Evolutionary conservation across 192 early-diverging fungal species (phyloP).

Genomic region (Linnemannia schmuckeri): DNA sequence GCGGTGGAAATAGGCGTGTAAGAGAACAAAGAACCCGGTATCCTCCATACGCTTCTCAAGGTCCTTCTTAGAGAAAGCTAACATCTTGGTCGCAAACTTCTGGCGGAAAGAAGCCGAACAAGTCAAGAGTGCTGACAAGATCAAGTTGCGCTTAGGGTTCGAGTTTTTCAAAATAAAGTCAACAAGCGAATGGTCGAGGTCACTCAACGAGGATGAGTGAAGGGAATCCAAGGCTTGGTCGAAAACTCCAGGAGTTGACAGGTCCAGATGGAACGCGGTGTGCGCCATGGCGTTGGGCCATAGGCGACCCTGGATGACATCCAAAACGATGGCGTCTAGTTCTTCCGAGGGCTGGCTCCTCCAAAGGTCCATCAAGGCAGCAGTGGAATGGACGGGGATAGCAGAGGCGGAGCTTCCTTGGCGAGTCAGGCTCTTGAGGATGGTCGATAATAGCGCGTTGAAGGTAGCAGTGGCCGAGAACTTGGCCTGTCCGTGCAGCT

Average conservation of each 20-base stretch:
- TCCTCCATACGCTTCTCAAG: conserved; percentile 4
- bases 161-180: conserved; percentile 35
- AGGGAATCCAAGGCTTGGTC: conserved; percentile 34
- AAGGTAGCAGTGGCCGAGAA: conserved; percentile 34
- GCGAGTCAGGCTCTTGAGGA: conserved; percentile 31
- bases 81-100: conserved; percentile 11
- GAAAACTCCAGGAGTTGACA: conserved; percentile 30
- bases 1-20: conserved; percentile 40
- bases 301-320: conserved; percentile 29
- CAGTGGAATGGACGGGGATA: conserved; percentile 32
- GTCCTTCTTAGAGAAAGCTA: conserved; percentile 3
- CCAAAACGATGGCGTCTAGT: conserved; percentile 44
- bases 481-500: conserved; percentile 25
- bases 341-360: conserved; percentile 46
- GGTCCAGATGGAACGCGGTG: conserved; percentile 14
- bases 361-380: conserved; percentile 46
- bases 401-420: conserved; percentile 27
- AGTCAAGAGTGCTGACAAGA: conserved; percentile 39
- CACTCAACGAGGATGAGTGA: conserved; percentile 1
- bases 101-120: conserved; percentile 17
- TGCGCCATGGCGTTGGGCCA: conserved; percentile 45
- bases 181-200: conserved; percentile 29
- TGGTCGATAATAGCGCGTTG: conserved; percentile 40
- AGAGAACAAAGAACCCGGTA: conserved; percentile 15
- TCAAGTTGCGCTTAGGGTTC: conserved; percentile 28